phyloP scores from a whole-genome alignment of 208 protist genomes.

The Crithidia mellificae region DNA sequence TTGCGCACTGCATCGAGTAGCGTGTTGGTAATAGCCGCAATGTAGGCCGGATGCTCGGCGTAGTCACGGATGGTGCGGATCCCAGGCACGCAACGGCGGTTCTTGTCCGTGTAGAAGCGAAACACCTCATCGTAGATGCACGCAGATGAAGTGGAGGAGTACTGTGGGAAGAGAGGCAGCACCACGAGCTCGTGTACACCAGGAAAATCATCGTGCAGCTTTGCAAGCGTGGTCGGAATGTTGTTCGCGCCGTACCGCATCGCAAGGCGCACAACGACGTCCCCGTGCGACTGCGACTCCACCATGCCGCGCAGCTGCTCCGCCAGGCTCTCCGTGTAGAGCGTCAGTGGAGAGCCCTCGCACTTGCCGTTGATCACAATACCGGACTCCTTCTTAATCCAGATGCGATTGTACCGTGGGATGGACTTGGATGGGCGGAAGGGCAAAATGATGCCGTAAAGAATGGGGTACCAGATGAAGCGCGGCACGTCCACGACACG shows the following conservation, averaged over 20 bases:
- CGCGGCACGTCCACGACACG: conserved; percentile 44
- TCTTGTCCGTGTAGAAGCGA: conserved; percentile 22
- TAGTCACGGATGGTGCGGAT: conserved; percentile 47
- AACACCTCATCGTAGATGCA: conserved; percentile 49
- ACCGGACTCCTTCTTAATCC: conserved; percentile 25
- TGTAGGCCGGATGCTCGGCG: conserved; percentile 37
- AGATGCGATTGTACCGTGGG: conserved; percentile 36
- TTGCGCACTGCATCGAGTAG: conserved; percentile 23
- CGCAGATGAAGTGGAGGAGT: conserved; percentile 38
- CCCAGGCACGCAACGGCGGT: conserved; percentile 27
- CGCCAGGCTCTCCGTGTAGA: conserved; percentile 11
- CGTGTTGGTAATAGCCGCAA: conserved; percentile 21
- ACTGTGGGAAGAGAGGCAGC: conserved; percentile 55
- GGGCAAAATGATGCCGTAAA: conserved; percentile 50
- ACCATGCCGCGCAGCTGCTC: not conserved
- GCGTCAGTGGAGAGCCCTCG: conserved; percentile 5
- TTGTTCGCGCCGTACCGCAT: conserved; percentile 33
- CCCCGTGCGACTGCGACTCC: not conserved
- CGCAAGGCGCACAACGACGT: conserved; percentile 22
- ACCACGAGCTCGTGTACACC: conserved; percentile 29
- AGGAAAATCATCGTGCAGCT: conserved; percentile 21
- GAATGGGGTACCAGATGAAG: conserved; percentile 36
- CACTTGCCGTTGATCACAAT: conserved; percentile 12
- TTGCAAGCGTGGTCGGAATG: conserved; percentile 16
- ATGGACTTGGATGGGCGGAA: conserved; percentile 27